A percentile compares a stretch with the other conserved stretches of the same genome.
Conservation (phyloP, 306 rosid species). For the Sicyos baderoa region DNA sequence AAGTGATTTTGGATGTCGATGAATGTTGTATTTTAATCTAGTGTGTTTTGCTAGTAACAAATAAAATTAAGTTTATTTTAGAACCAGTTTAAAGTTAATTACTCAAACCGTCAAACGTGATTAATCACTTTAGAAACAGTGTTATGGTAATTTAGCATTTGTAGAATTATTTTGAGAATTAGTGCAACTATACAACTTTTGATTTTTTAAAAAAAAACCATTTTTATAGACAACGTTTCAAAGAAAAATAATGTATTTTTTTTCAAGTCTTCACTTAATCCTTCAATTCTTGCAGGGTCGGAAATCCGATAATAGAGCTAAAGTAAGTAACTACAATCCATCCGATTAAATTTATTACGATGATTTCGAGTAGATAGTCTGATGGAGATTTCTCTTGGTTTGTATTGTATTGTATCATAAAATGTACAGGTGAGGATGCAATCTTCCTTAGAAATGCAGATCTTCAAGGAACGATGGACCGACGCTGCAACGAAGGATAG, state of each 20-base stretch:
- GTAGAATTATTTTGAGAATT: no score
- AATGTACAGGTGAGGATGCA: conserved; percentile 36
- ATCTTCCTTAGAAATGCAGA: conserved; percentile 37
- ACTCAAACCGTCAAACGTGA: no score
- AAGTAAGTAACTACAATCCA: conserved; percentile 14
- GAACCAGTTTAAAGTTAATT: no score
- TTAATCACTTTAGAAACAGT: no score
- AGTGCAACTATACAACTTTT: no score
- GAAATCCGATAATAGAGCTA: conserved; percentile 39
- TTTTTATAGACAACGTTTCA: no score
- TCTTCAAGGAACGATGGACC: conserved; percentile 39
- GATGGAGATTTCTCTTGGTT: not conserved
- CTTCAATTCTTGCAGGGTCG: conserved; percentile 37
- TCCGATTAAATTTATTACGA: not conserved
- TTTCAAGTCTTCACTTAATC: not conserved
- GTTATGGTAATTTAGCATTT: no score
- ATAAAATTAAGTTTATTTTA: no score
- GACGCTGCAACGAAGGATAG: conserved; percentile 28
- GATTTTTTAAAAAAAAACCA: no score
- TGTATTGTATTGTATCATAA: not conserved
- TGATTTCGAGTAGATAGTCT: not conserved
- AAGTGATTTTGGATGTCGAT: not conserved
- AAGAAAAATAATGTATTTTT: no score
- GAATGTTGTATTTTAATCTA: no score
- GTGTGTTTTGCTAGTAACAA: no score